Evolutionary conservation across 1,139 yeast genomes (phyloP).

Genomic region (Yamadazyma trypodendri): DNA sequence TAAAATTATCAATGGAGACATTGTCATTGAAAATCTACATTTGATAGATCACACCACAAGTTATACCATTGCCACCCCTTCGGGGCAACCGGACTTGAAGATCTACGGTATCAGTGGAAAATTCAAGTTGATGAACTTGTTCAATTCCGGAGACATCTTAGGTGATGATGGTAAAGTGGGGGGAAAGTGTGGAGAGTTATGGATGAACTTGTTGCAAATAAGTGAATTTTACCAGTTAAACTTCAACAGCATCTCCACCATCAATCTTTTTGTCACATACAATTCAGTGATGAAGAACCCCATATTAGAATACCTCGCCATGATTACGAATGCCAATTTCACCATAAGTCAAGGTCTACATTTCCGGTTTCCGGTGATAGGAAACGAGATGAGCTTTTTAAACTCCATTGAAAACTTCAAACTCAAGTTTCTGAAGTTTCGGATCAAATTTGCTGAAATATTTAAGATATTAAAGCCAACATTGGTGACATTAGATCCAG

Average conservation of each 20-base stretch:
- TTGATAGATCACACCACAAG: conserved; percentile 59
- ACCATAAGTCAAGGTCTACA: conserved; percentile 73
- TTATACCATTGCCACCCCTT: conserved; percentile 32
- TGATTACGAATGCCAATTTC: conserved; percentile 67
- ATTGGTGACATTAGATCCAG: conserved; percentile 32
- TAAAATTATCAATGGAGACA: conserved; percentile 55
- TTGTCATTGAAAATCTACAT: conserved; percentile 54
- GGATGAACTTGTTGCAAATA: conserved; percentile 72
- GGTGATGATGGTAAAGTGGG: conserved; percentile 18
- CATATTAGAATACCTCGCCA: conserved; percentile 64
- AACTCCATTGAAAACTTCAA: conserved; percentile 63
- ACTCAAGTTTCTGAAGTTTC: conserved; percentile 58
- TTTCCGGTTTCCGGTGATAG: conserved; percentile 69
- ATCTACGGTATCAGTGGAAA: conserved; percentile 75
- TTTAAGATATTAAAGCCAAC: conserved; percentile 63
- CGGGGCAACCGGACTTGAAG: conserved; percentile 45
- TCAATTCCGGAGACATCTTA: conserved; percentile 57
- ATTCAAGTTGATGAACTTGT: conserved; percentile 62
- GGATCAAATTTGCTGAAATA: conserved; percentile 61
- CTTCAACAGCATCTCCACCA: conserved; percentile 31
- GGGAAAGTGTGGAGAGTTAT: conserved; percentile 73
- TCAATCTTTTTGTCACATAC: conserved; percentile 65
- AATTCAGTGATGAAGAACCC: conserved; percentile 68
- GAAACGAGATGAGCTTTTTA: conserved; percentile 65
- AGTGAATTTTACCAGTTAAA: conserved; percentile 47